Evolutionary conservation across 768 basidiomycete genomes (phyloP).

Genomic region (Naganishia vishniacii): DNA sequence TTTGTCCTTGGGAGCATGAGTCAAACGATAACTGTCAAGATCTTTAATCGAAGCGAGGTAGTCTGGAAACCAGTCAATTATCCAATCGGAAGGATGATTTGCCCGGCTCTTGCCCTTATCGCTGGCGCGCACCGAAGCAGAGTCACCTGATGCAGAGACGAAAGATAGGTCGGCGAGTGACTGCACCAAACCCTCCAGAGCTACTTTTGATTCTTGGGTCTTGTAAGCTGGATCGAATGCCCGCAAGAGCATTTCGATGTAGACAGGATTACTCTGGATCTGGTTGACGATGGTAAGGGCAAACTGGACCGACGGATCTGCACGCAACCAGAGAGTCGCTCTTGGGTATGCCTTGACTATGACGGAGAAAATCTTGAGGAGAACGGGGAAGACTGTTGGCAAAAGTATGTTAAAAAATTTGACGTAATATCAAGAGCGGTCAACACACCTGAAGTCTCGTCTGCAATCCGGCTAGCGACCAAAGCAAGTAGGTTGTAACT

Average conservation of each 20-base stretch:
- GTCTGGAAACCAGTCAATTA: slow-evolving; percentile 63
- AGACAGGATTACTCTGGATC: slow-evolving; percentile 66
- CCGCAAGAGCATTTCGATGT: slow-evolving; percentile 35
- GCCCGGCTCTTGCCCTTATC: slow-evolving; percentile 30
- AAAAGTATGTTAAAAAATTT: neutral
- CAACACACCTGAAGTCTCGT: slow-evolving; percentile 30
- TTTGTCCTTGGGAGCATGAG: slow-evolving; percentile 16
- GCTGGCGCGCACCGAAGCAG: neutral
- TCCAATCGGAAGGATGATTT: slow-evolving; percentile 51
- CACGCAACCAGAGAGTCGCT: slow-evolving; percentile 62
- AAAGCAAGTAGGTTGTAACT: slow-evolving; percentile 32
- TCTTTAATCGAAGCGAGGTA: slow-evolving; percentile 58
- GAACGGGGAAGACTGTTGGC: slow-evolving; percentile 35
- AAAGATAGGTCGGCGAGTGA: neutral
- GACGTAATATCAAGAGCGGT: neutral
- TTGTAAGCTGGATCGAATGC: slow-evolving; percentile 23
- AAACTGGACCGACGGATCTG: slow-evolving; percentile 61
- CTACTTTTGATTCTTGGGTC: neutral
- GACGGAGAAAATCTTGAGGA: slow-evolving; percentile 55
- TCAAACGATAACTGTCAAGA: slow-evolving; percentile 22
- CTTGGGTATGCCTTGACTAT: slow-evolving; percentile 52
- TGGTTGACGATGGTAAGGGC: slow-evolving; percentile 74
- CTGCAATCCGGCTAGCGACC: slow-evolving; percentile 31
- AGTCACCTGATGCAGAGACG: neutral
- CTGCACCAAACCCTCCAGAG: slow-evolving; percentile 9